Conservation (phyloP, 495 filamentous ascomycete genomes). For the Cercophora newfieldiana region DNA sequence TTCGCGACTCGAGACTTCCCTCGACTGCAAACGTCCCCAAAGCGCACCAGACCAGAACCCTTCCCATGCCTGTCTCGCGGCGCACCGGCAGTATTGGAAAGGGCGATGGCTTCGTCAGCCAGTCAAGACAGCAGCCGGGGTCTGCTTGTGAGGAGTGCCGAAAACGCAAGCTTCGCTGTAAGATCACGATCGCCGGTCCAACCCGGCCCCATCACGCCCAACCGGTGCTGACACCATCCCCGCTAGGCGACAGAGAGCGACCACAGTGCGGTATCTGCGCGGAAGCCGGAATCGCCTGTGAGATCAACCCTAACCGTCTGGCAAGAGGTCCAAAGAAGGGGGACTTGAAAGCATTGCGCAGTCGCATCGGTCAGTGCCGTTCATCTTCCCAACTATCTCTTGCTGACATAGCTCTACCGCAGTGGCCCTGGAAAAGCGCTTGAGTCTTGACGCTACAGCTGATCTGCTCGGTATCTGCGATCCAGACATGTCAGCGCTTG, state of each 20-base stretch:
- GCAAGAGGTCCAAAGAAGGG: constrained; percentile 56
- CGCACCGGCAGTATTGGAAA: constrained; percentile 23
- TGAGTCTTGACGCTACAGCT: constrained; percentile 34
- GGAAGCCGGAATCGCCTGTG: constrained; percentile 50
- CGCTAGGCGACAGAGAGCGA: constrained; percentile 47
- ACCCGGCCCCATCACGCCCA: background rate
- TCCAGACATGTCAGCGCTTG: constrained; percentile 13
- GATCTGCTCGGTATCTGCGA: constrained; percentile 21
- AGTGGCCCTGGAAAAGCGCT: constrained; percentile 41
- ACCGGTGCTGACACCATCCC: constrained; percentile 1
- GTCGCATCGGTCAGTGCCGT: constrained; percentile 45
- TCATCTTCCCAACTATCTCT: background rate
- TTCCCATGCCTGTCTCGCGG: constrained; percentile 20
- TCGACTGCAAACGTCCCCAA: background rate
- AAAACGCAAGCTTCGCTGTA: constrained; percentile 49
- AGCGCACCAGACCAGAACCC: background rate
- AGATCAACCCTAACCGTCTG: constrained; percentile 47
- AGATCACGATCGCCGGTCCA: constrained; percentile 4
- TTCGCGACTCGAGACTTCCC: background rate
- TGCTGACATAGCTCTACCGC: background rate
- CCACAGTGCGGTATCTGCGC: constrained; percentile 53
- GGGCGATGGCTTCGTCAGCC: constrained; percentile 11
- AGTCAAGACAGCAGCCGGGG: constrained; percentile 45
- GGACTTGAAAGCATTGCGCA: constrained; percentile 51
- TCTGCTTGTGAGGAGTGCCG: constrained; percentile 52